These are phyloP conservation scores for Pilasporangium apinafurcum DNA, from an alignment of 352 stramenopile species.

Conservation along the genomic window DNA sequence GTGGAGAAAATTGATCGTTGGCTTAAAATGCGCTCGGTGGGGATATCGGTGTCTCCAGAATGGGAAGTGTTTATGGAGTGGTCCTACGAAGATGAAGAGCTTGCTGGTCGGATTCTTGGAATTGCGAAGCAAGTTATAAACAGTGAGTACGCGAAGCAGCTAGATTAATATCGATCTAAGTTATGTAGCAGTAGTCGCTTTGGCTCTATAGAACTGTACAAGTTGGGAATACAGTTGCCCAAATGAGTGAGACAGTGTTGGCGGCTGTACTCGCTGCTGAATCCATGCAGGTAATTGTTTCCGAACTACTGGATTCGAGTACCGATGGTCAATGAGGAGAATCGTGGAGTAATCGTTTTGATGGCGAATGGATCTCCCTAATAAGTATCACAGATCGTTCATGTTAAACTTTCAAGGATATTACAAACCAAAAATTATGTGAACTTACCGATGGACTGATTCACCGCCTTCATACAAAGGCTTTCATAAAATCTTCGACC, in stretches of 20 bases:
- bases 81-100: constrained; percentile 78
- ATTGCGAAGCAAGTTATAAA: constrained; percentile 80
- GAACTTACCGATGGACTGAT: constrained; percentile 95
- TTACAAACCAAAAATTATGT: neutral
- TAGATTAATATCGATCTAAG: constrained; percentile 6
- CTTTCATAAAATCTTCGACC: constrained; percentile 95
- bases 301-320: constrained; percentile 61
- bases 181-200: constrained; percentile 13
- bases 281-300: constrained; percentile 79
- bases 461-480: constrained; percentile 98
- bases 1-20: constrained; percentile 63
- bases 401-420: neutral
- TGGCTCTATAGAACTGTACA: constrained; percentile 71
- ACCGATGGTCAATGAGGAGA: constrained; percentile 94
- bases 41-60: constrained; percentile 54
- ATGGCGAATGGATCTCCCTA: constrained; percentile 95
- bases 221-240: constrained; percentile 68
- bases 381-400: constrained; percentile 1
- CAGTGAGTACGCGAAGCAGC: constrained; percentile 47
- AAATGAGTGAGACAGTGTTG: constrained; percentile 47
- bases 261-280: constrained; percentile 60
- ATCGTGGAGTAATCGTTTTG: constrained; percentile 96
- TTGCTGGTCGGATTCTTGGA: constrained; percentile 72
- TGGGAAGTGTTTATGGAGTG: constrained; percentile 84
- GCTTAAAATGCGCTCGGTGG: constrained; percentile 70